Evolutionary conservation across 208 protist species (phyloP).

Genomic region (Leptomonas seymouri): DNA sequence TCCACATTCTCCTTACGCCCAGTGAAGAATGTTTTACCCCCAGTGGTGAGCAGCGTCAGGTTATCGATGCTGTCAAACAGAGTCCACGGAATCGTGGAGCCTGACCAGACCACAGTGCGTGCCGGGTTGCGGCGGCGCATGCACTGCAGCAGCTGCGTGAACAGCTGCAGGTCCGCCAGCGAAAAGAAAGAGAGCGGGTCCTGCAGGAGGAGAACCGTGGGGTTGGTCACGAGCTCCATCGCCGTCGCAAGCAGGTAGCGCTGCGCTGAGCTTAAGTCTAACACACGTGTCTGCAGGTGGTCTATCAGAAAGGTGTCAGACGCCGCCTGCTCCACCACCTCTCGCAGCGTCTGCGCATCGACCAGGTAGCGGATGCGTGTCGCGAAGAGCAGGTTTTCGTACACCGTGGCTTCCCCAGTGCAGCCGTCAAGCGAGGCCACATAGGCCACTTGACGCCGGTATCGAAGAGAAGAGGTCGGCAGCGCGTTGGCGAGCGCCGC

Average conservation of each 20-base stretch:
- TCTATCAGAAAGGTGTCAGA: slow-evolving; percentile 64
- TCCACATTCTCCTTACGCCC: slow-evolving; percentile 31
- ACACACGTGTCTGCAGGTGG: slow-evolving; percentile 9
- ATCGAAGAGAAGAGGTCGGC: slow-evolving; percentile 20
- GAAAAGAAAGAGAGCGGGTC: slow-evolving; percentile 40
- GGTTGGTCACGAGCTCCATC: slow-evolving; percentile 59
- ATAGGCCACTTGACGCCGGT: slow-evolving; percentile 34
- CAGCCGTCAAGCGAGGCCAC: slow-evolving; percentile 64
- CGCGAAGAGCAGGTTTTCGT: slow-evolving; percentile 68
- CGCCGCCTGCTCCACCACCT: slow-evolving; percentile 66
- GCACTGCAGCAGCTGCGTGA: slow-evolving; percentile 64
- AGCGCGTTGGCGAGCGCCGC: slow-evolving; percentile 53
- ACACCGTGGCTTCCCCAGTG: slow-evolving; percentile 52
- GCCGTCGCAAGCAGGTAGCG: slow-evolving; percentile 54
- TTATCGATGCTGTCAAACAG: slow-evolving; percentile 41
- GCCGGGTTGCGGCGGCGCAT: slow-evolving; percentile 23
- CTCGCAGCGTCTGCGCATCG: slow-evolving; percentile 53
- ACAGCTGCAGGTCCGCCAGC: slow-evolving; percentile 58
- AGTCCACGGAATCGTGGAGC: slow-evolving; percentile 28
- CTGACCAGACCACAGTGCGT: slow-evolving; percentile 25
- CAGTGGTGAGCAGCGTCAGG: slow-evolving; percentile 44
- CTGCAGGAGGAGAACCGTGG: slow-evolving; percentile 64
- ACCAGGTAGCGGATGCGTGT: slow-evolving; percentile 41
- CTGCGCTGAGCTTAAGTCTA: slow-evolving; percentile 3
- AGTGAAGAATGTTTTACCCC: slow-evolving; percentile 47